Evolutionary conservation across 2,329 filamentous ascomycete genomes (phyloP), one percentile per base, ranked within the genome.

Genomic region (Penicillium sp.): DNA sequence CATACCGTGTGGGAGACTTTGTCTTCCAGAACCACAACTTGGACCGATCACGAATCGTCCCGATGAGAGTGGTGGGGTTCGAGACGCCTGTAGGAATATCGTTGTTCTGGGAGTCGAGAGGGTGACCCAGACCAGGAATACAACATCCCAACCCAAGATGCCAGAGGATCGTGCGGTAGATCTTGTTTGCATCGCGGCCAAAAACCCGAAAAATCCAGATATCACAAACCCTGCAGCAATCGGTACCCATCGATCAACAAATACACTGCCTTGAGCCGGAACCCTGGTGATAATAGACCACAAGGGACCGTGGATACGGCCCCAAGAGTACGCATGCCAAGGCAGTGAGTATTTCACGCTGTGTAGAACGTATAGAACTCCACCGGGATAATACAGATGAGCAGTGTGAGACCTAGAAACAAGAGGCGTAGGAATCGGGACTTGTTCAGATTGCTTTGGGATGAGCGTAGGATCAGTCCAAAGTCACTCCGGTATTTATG

Each of bases 181-280:
- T 81, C 21, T 75, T 72, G 3, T 76, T 72, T 0, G 86, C 86
- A 63, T 89, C 87, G 23, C 74, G 75, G 26, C 86, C 87, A 14
- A 85, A 80, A 85, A 80, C 8, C 87, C 87, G 60, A 88, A 88
- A 63, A 87, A 82, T n/a, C 81, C 48, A 65, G 89, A 89, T 11
- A 84, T 71, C 23, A 85, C 54, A 54, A 82, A 78, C 0, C 82
- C 83, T 3, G 79, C 74, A 0, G 66, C 77, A 9, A 87, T 72
- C 43, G 82, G 79, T 18, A 82, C 75, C 83, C 84, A 89, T 26
- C 81, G 79, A 64, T 87, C 82, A 55, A 81, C 81, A 39, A 75
- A 67, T 34, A 82, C 72, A 2, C 58, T 9, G 31, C 82, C 78
- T 36, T 71, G 33, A 19, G 77, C 73, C 2, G 79, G 77, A 2